These are phyloP conservation scores for Rhynchosporium graminicola DNA, from an alignment of 2,329 filamentous ascomycete species.

Conservation along the genomic window DNA sequence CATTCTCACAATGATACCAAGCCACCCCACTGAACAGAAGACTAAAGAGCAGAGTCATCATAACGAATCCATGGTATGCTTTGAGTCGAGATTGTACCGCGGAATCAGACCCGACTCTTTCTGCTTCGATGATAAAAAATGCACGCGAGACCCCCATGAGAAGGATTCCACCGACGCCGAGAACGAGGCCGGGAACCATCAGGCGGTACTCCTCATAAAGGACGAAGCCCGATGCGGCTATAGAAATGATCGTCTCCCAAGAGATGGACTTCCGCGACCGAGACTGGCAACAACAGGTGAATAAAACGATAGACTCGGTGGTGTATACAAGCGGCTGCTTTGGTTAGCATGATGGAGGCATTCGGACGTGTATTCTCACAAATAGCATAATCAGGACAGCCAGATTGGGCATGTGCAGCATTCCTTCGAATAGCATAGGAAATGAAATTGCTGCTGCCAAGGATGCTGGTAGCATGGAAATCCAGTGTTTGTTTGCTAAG, in stretches of 20 bases:
- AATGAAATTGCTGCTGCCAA: slow-evolving; percentile 31
- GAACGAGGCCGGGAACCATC: slow-evolving; percentile 35
- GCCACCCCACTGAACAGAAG: slow-evolving; percentile 26
- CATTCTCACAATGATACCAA: slow-evolving; percentile 21
- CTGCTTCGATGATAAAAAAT: slow-evolving; percentile 27
- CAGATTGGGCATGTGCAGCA: slow-evolving; percentile 36
- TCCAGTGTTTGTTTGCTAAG: slow-evolving; percentile 21
- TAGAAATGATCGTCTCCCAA: slow-evolving; percentile 26
- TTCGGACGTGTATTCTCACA: slow-evolving; percentile 28
- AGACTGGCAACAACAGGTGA: slow-evolving; percentile 24
- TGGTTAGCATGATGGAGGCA: slow-evolving; percentile 10
- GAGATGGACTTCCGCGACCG: slow-evolving; percentile 23
- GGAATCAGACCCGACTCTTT: slow-evolving; percentile 22
- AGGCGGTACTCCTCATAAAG: slow-evolving; percentile 37
- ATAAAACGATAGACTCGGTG: slow-evolving; percentile 30
- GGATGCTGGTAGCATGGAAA: slow-evolving; percentile 29
- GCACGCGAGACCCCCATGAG: slow-evolving; percentile 31
- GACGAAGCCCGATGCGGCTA: slow-evolving; percentile 21
- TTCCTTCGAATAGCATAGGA: slow-evolving; percentile 32
- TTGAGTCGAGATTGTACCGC: slow-evolving; percentile 22
- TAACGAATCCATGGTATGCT: slow-evolving; percentile 29
- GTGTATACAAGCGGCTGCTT: slow-evolving; percentile 33
- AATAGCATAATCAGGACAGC: slow-evolving; percentile 36
- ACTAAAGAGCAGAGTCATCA: slow-evolving; percentile 33
- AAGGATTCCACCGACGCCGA: slow-evolving; percentile 26